phyloP scores from a whole-genome alignment of 2,329 filamentous ascomycete genomes.

The Orbilia oligospora region DNA sequence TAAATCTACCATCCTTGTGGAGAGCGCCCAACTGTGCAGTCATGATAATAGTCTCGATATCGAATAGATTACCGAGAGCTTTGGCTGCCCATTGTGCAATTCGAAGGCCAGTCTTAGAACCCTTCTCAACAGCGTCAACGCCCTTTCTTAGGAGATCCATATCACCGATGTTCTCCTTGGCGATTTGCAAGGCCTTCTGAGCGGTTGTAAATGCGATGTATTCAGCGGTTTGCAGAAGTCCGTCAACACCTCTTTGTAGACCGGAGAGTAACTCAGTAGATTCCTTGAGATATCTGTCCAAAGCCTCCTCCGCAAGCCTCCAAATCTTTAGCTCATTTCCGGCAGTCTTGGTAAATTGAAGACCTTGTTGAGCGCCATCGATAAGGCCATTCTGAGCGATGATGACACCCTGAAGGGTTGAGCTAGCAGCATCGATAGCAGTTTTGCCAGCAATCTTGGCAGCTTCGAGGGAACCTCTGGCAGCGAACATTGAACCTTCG shows the following conservation, averaged over 20 bases:
- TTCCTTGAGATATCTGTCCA: constrained; percentile 24
- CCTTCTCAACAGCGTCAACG: constrained; percentile 16
- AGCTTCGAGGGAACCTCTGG: constrained; percentile 10
- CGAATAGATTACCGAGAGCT: constrained; percentile 26
- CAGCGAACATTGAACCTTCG: constrained; percentile 11
- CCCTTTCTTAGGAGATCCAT: constrained; percentile 20
- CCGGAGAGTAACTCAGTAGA: constrained; percentile 17
- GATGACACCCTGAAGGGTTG: constrained; percentile 20
- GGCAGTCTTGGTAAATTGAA: constrained; percentile 28
- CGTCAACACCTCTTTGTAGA: constrained; percentile 16
- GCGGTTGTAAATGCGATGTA: constrained; percentile 27
- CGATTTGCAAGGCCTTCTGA: constrained; percentile 1
- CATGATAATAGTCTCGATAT: constrained; percentile 29
- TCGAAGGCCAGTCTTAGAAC: constrained; percentile 22
- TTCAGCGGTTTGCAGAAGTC: constrained; percentile 28
- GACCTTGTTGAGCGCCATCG: constrained; percentile 24
- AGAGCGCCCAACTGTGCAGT: constrained; percentile 17
- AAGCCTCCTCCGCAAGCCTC: constrained; percentile 7
- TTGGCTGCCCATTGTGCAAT: constrained; percentile 16
- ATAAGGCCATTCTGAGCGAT: constrained; percentile 21
- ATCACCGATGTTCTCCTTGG: constrained; percentile 20
- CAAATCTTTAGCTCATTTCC: constrained; percentile 26
- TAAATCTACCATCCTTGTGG: constrained; percentile 11
- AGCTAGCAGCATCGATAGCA: constrained; percentile 23
- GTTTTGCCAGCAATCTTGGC: constrained; percentile 27